Base-by-base conservation (phyloP, 2,329 filamentous ascomycete species). In the Aureobasidium uvarum region DNA sequence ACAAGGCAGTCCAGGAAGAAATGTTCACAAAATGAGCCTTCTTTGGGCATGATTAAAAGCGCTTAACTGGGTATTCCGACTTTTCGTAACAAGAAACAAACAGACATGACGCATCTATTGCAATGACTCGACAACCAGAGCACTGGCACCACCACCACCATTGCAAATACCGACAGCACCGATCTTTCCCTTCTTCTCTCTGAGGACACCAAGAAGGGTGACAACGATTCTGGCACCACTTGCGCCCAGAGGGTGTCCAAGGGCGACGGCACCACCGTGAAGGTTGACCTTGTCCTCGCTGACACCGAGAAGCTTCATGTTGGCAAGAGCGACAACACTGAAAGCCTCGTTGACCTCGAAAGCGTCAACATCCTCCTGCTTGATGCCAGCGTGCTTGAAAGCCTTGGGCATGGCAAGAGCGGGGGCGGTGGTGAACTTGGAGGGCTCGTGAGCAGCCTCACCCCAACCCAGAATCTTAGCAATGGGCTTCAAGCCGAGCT, bases 311-410 rank as follows among this genome's bases (percentile, higher is more conserved):
- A 98, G 79, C 86, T 99, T 96, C 81, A 96, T 87, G 83, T 99
- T 99, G 71, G 95, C 93, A 62, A 99, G 85, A 45, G 95, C 92
- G 69, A 99, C 95, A 58, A 96, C 95, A 69, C 91, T 95, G 84
- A 99, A 99, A 48, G 95, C 95, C 84, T 99, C 95, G 83, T 99
- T 99, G 84, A 99, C 97, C 84, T 99, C 95, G 78, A 95, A 99
- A 72, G 87, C 95, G 74, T 98, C 94, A 66, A 99, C 84, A 67
- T 91, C 84, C 69, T 89, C 86, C 71, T 88, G 84, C 66, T 86
- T 85, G 68, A 99, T 81, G 68, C 91, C 90, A 68, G 95, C 95
- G 80, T 99, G 94, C 84, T 94, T 92, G 75, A 99, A 86, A 66
- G 95, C 95, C 84, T 98, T 99, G 77, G 95, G 95, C 73, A 99